These are phyloP conservation scores for Chrysoporthe puriensis DNA, from an alignment of 2,329 filamentous ascomycete genomes.

Conservation along the genomic window DNA sequence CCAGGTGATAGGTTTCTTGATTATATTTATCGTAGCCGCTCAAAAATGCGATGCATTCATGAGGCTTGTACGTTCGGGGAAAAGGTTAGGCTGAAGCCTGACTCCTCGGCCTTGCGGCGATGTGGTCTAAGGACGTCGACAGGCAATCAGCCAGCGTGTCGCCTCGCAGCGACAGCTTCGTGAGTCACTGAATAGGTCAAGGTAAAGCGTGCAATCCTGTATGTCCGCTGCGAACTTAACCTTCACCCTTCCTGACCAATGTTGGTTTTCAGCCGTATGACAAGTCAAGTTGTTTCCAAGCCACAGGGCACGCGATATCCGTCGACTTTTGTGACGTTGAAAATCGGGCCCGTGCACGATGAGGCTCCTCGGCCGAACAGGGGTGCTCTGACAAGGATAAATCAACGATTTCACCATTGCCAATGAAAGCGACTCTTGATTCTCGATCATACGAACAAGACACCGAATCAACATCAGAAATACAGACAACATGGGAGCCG, in stretches of 20 bases:
- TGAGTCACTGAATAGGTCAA: neutral
- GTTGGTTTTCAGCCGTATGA: neutral
- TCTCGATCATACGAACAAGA: neutral
- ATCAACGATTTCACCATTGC: neutral
- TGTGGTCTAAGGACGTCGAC: neutral
- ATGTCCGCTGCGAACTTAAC: no score
- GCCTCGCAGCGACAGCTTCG: neutral
- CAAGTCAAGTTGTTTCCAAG: neutral
- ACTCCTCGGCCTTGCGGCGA: no score
- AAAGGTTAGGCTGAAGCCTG: neutral
- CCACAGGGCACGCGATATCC: neutral
- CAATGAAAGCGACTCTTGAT: neutral
- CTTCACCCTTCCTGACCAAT: neutral
- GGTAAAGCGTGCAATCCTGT: neutral
- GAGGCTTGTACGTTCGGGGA: neutral
- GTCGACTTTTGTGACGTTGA: slow-evolving; percentile 1
- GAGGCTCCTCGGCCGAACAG: slow-evolving; percentile 12
- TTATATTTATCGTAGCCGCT: neutral
- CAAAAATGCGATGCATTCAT: neutral
- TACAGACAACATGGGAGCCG: slow-evolving; percentile 34
- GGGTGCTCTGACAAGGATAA: slow-evolving; percentile 4
- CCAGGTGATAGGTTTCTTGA: no score
- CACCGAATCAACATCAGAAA: neutral
- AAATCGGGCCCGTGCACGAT: slow-evolving; percentile 13
- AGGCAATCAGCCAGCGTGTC: neutral